phyloP scores from a whole-genome alignment of 2,329 filamentous ascomycete genomes.

The Nigrograna mackinnonii region DNA sequence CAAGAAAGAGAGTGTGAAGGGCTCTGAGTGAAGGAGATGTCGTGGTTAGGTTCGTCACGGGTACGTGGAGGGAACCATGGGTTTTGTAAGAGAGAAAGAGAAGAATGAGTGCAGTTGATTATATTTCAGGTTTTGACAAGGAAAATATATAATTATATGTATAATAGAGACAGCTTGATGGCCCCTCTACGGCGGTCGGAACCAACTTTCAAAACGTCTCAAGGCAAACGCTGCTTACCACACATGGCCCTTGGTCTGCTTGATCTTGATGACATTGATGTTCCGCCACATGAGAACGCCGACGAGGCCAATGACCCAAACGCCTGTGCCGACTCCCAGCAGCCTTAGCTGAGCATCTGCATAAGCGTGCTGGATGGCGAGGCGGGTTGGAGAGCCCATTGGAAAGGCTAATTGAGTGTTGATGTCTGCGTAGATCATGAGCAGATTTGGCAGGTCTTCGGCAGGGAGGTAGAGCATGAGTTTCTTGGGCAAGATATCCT shows the following conservation, averaged over 20 bases:
- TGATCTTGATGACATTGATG: slow-evolving; percentile 35
- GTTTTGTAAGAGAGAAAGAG: too few relatives aligned
- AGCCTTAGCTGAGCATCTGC: slow-evolving; percentile 43
- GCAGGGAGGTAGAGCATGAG: slow-evolving; percentile 50
- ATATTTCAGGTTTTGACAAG: too few relatives aligned
- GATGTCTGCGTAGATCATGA: slow-evolving; percentile 54
- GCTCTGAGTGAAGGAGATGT: too few relatives aligned
- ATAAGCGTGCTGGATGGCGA: slow-evolving; percentile 35
- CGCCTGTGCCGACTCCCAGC: slow-evolving; percentile 40
- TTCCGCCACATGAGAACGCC: slow-evolving; percentile 33
- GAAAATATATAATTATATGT: too few relatives aligned
- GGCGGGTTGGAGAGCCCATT: slow-evolving; percentile 51
- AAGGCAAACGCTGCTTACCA: too few relatives aligned
- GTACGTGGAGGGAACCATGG: too few relatives aligned
- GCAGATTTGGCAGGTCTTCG: slow-evolving; percentile 34
- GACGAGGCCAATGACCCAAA: slow-evolving; percentile 28
- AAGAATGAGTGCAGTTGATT: too few relatives aligned
- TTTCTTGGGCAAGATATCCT: slow-evolving; percentile 55
- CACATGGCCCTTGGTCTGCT: slow-evolving; percentile 40
- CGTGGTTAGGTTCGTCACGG: too few relatives aligned
- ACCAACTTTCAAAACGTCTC: too few relatives aligned
- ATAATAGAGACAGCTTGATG: too few relatives aligned
- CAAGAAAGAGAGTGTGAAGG: too few relatives aligned
- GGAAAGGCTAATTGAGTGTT: slow-evolving; percentile 57
- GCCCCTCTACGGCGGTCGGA: too few relatives aligned